Evolutionary conservation across 108 stramenopile species (phyloP).

Genomic region (Pelagomonas calceolata): DNA sequence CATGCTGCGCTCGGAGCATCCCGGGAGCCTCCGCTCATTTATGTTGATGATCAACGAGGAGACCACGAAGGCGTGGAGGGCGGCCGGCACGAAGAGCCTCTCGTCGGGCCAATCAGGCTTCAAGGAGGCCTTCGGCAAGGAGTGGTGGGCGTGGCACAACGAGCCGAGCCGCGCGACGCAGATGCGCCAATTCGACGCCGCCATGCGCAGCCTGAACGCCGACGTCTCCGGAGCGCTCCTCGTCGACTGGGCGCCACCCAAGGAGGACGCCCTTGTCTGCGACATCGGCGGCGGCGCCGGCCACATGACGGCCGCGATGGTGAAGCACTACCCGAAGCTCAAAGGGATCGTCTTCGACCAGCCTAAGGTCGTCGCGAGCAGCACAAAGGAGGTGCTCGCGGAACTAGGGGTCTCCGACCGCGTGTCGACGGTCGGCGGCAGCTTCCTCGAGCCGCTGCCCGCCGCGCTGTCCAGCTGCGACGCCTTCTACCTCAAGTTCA

Average conservation of each 20-base stretch:
- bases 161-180: neutral
- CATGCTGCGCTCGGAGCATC: neutral
- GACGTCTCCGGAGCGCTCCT: neutral
- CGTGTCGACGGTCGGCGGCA: neutral
- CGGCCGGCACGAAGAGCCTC: neutral
- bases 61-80: neutral
- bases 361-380: neutral
- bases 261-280: neutral
- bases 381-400: neutral
- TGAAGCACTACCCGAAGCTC: neutral
- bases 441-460: neutral
- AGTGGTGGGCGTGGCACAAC: neutral
- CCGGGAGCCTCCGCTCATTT: neutral
- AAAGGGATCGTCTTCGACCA: constrained; percentile 2
- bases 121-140: neutral
- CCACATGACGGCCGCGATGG: neutral
- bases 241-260: neutral
- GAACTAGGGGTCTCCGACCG: neutral
- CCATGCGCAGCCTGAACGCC: neutral
- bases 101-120: neutral
- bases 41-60: constrained; percentile 6
- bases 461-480: neutral
- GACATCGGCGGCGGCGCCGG: neutral
- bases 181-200: neutral
- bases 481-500: neutral